Evolutionary conservation across 805 yeast species (phyloP).

Genomic region (Pichia exigua): DNA sequence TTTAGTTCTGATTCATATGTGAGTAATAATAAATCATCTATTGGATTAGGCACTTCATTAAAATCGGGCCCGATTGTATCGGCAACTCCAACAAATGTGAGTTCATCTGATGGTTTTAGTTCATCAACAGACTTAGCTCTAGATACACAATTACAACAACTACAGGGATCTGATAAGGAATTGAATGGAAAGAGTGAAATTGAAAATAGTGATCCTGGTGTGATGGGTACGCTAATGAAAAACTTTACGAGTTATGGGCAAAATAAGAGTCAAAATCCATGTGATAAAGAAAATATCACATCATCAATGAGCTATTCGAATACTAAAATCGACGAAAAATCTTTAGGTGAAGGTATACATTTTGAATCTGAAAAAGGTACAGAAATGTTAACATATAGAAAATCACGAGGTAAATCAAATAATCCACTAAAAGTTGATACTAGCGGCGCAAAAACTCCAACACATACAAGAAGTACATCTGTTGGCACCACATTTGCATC

Average conservation of each 20-base stretch:
- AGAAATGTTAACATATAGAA: conserved; percentile 10
- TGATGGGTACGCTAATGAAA: background rate
- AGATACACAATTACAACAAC: background rate
- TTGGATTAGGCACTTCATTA: conserved; percentile 1
- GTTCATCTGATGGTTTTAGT: background rate
- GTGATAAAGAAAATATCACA: background rate
- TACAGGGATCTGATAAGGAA: background rate
- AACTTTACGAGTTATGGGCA: conserved; percentile 3
- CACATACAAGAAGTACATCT: background rate
- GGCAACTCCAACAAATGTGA: conserved; percentile 8
- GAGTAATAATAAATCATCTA: background rate
- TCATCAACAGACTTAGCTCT: background rate
- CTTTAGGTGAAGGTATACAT: conserved; percentile 5
- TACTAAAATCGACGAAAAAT: background rate
- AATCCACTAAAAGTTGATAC: background rate
- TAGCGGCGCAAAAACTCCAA: background rate
- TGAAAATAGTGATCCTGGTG: background rate
- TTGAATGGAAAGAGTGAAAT: background rate
- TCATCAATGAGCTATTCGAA: background rate
- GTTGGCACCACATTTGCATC: background rate
- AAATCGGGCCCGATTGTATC: conserved; percentile 20
- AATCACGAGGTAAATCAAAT: background rate
- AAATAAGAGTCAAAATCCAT: background rate
- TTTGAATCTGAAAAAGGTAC: conserved; percentile 8
- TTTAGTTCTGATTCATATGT: background rate